Base-by-base conservation (phyloP, 2,329 filamentous ascomycete genomes). In the Drechslerella coelobrocha region DNA sequence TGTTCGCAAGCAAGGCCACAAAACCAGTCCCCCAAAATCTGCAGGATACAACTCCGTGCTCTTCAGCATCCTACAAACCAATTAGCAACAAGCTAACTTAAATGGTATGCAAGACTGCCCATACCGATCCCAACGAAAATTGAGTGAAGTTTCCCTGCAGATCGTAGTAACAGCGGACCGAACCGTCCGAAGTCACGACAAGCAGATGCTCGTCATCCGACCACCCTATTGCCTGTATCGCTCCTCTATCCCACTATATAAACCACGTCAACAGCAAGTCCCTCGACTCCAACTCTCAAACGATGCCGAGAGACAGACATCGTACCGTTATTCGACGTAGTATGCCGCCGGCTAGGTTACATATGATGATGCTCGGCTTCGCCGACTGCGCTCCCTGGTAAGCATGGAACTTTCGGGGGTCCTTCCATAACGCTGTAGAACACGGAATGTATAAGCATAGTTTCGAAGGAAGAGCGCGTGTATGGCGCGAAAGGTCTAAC, bases 61-160 rank as follows among this genome's bases (percentile, higher is more conserved):
- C 90, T 76, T 97, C 94, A 23, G 92, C 88, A 23, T 90, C 90
- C 83, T 85, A 73, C 7, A 61, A 63, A 57, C 12, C 12, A n/a
- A 41, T 73, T 23, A 73, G 63, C 26, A 17, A 8, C 9, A 5
- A 23, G 23, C 10, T 29, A 17, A 31, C 41, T 4, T 24, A 19
- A 17, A 9, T 8, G 21, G 23, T 27, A 50, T 7, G 17, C 24
- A 12, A 26, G 17, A 10, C 2, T 14, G 41, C n/a, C 2, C 66
- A 45, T 63, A 71, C 66, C 59, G 66, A 89, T 59, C 93, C 94
- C 0, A 99, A 83, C 0, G 90, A 92, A 79, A 97, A 99, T 66
- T 96, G 92, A 14, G 89, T 91, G 78, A 99, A 99, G 78, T 97
- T 93, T 72, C 89, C 91, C 78, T 96, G 90, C n/a, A 99, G 81